Conservation (phyloP, 1,284 basidiomycete species). For the Mixia osmundae region DNA sequence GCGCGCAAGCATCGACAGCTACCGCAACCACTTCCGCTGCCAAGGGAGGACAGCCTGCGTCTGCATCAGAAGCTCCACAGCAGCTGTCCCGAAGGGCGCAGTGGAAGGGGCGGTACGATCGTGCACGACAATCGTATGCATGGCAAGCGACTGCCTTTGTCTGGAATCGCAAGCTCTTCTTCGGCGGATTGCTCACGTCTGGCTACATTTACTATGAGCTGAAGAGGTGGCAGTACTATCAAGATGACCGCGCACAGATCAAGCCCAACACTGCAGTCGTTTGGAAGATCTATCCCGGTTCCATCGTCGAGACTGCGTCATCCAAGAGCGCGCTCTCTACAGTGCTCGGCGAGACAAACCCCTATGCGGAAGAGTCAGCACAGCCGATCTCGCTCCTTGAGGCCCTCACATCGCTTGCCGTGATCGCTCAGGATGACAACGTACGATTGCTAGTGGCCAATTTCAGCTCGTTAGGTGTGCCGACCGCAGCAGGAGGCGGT, state of each 20-base stretch:
- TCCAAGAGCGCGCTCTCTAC: conserved; percentile 12
- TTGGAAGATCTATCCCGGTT: conserved; percentile 18
- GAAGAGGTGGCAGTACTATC: too few species aligned
- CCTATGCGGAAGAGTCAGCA: conserved; percentile 13
- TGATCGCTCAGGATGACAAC: conserved; percentile 21
- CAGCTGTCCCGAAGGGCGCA: too few species aligned
- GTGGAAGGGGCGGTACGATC: too few species aligned
- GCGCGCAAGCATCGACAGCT: too few species aligned
- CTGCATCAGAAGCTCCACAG: too few species aligned
- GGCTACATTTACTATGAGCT: too few species aligned
- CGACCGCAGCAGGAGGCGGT: conserved; percentile 18
- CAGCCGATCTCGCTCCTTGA: conserved; percentile 23
- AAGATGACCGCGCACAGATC: conserved; percentile 13
- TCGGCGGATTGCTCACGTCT: too few species aligned
- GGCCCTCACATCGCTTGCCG: conserved; percentile 22
- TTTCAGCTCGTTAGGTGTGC: conserved; percentile 22
- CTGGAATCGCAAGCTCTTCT: too few species aligned
- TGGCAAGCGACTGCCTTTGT: too few species aligned
- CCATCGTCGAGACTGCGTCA: conserved; percentile 17
- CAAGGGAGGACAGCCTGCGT: too few species aligned
- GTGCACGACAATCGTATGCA: too few species aligned
- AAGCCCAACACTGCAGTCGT: conserved; percentile 14
- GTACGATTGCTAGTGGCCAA: conserved; percentile 23
- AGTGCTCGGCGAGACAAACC: conserved; percentile 8
- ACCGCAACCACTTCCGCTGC: too few species aligned